phyloP scores from a whole-genome alignment of 208 protist species.

The Crithidia mellificae region DNA sequence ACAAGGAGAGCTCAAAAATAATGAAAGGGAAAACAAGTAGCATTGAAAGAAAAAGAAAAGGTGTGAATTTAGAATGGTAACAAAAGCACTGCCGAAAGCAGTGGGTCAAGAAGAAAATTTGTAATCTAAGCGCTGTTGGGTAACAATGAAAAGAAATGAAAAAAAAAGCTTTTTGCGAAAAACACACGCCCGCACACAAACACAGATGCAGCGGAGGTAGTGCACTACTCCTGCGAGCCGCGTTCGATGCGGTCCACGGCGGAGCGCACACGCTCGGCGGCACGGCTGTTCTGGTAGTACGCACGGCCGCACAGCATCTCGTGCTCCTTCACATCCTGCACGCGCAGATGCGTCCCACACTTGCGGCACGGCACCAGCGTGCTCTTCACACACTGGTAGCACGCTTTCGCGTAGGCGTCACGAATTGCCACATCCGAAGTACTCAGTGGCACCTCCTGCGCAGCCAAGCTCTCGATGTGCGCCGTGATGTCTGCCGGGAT shows the following conservation, averaged over 20 bases:
- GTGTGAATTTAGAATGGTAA: constrained; percentile 6
- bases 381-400: constrained; percentile 57
- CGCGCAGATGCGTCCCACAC: constrained; percentile 51
- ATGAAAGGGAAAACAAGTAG: constrained; percentile 3
- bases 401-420: constrained; percentile 35
- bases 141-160: constrained; percentile 11
- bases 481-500: constrained; percentile 23
- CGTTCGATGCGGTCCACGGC: constrained; percentile 37
- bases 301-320: constrained; percentile 56
- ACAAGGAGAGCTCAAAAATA: constrained; percentile 2
- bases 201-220: too few relatives aligned
- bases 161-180: too few relatives aligned
- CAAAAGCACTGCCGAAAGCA: constrained; percentile 9
- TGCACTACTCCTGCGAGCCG: constrained; percentile 9
- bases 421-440: constrained; percentile 29
- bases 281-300: constrained; percentile 49
- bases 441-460: constrained; percentile 27
- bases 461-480: constrained; percentile 21
- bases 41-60: background rate
- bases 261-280: constrained; percentile 36
- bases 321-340: constrained; percentile 79
- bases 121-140: constrained; percentile 3
- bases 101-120: constrained; percentile 12
- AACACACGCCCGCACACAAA: too few relatives aligned
- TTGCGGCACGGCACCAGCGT: constrained; percentile 64